Evolutionary conservation across 1,139 yeast species (phyloP), one percentile per base, ranked within the genome.

Genomic region (Nadsonia commutata): DNA sequence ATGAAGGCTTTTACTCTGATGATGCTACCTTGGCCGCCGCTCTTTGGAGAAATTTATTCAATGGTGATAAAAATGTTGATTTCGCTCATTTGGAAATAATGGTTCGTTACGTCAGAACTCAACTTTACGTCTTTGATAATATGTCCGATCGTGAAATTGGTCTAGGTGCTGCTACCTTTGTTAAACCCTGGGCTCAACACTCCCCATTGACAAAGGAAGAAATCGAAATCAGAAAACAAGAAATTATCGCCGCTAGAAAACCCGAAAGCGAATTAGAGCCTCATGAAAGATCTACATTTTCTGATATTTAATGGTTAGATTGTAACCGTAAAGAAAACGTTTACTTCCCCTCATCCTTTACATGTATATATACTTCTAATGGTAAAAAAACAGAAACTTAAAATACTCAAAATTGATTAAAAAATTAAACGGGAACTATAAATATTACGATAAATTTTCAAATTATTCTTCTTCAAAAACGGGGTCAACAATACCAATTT

Each of bases 61-160:
- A 83, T 54, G 95, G 94, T 45, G 78, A 84, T 59, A 76, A 77
- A 31, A 80, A 84, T 51, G 78, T 81, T 31, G 95, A 90, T 62
- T 71, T 81, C 62, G 76, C 82, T 48, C 88, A 84, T 50, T 66
- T 93, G 38, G 97, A 88, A 60, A 90, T 93, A 8, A 69, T 84
- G 55, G 83, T 88, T 21, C 84, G 84, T 51, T 88, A 88, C 58
- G 80, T 86, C 39, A 77, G 97, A 59, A 78, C 85, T 50, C 95
- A 93, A 59, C 67, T 90, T 39, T 88, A 86, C 57, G 90, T 88
- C 9, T 68, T 90, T 55, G 82, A 81, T 56, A 78, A 79, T 58
- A 74, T 85, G 70, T 72, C 86, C 37, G 98, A 93, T 60, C 72
- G 94, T 51, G 95, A 88, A 54, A 86, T 90, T 66, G 95, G 94